Evolutionary conservation across 2,329 filamentous ascomycete species (phyloP).

Genomic region (Trichothecium sympodiale): DNA sequence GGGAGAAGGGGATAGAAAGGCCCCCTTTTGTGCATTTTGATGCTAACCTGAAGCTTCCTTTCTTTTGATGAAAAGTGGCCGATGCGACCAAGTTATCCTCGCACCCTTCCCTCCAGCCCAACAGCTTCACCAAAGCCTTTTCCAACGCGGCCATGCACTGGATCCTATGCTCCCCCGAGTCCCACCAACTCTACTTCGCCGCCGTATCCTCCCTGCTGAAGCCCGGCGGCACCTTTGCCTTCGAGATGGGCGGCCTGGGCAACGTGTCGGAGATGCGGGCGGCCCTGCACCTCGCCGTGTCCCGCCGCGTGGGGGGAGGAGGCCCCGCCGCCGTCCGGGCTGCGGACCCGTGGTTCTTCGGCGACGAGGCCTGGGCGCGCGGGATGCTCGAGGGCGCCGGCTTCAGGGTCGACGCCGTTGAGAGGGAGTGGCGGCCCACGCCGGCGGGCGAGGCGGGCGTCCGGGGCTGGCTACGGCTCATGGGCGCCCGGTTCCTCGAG

Average conservation of each 20-base stretch:
- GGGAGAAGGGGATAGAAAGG: too few species aligned
- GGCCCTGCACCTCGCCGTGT: slow-evolving; percentile 42
- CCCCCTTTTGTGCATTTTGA: too few species aligned
- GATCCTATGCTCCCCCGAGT: slow-evolving; percentile 40
- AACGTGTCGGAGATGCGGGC: slow-evolving; percentile 54
- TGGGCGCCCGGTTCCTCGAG: slow-evolving; percentile 50
- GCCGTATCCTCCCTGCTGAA: slow-evolving; percentile 39
- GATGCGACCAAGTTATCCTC: slow-evolving; percentile 31
- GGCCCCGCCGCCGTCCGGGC: slow-evolving; percentile 31
- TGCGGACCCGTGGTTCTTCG: slow-evolving; percentile 61
- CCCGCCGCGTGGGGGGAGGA: slow-evolving; percentile 27
- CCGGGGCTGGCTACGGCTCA: slow-evolving; percentile 54
- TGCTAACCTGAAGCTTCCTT: neutral
- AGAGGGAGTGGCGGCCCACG: slow-evolving; percentile 57
- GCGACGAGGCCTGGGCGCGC: slow-evolving; percentile 48
- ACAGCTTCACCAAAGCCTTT: slow-evolving; percentile 43
- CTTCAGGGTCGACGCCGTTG: slow-evolving; percentile 38
- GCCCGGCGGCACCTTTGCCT: slow-evolving; percentile 47
- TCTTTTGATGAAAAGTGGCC: slow-evolving; percentile 21
- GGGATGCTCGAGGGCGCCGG: slow-evolving; percentile 32
- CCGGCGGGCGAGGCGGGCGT: slow-evolving; percentile 46
- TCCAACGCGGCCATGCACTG: slow-evolving; percentile 59
- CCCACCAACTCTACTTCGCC: slow-evolving; percentile 39
- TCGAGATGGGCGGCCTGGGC: slow-evolving; percentile 63
- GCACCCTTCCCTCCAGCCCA: slow-evolving; percentile 22